A percentile compares a stretch with the other conserved stretches of the same genome.
phyloP scores from a whole-genome alignment of 2,329 filamentous ascomycete genomes.

The Pseudogymnoascus verrucosus region DNA sequence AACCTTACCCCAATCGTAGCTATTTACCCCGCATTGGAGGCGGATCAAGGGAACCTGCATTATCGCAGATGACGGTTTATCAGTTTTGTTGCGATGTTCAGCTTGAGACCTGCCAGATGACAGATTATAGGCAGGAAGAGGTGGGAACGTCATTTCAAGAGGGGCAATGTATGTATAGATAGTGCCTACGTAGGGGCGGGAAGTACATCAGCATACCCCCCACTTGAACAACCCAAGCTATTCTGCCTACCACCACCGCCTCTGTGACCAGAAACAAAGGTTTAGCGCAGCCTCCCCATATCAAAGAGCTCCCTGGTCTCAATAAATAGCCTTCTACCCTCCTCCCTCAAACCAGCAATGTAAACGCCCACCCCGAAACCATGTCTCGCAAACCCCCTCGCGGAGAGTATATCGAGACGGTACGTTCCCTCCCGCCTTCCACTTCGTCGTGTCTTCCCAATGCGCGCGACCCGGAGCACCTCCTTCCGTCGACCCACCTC shows the following conservation, averaged over 20 bases:
- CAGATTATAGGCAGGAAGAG: conserved; percentile 6
- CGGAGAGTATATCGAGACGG: conserved; percentile 95
- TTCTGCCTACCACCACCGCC: conserved; percentile 3
- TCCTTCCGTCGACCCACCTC: background rate
- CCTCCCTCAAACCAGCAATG: background rate
- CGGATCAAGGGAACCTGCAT: conserved; percentile 64
- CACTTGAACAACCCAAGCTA: background rate
- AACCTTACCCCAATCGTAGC: conserved; percentile 98
- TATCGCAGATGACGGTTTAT: background rate
- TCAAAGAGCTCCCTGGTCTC: background rate
- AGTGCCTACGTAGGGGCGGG: background rate
- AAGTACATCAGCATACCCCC: background rate
- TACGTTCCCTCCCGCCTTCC: conserved; percentile 37
- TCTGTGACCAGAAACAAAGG: background rate
- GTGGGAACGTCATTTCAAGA: conserved; percentile 8
- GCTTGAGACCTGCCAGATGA: conserved; percentile 5
- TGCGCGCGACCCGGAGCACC: conserved; percentile 3
- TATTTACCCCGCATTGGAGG: conserved; percentile 88
- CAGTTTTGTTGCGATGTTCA: conserved; percentile 2
- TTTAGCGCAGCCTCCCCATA: conserved; percentile 6
- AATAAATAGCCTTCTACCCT: background rate
- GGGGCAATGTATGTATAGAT: background rate
- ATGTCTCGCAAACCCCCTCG: conserved; percentile 75
- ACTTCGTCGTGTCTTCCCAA: background rate
- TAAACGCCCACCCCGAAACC: conserved; percentile 9